Base-by-base conservation (phyloP, 2,329 filamentous ascomycete species). In the Talaromyces sp. region DNA sequence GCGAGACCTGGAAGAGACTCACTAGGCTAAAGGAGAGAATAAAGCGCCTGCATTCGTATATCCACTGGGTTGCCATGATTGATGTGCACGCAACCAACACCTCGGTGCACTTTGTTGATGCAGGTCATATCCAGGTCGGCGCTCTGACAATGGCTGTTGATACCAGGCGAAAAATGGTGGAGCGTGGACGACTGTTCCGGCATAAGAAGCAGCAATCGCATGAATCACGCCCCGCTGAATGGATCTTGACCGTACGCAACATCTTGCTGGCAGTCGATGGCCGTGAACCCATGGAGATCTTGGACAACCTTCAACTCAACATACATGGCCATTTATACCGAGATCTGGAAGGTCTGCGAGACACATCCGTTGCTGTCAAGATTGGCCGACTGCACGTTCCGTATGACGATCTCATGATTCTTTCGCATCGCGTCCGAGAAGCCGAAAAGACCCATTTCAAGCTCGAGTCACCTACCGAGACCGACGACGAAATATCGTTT, bases 251-350 rank as follows among this genome's bases (percentile, higher is more conserved):
- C 8, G 76, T 93, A 56, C 86, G 91, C 62, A 97, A 92, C 74
- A 84, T 97, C 53, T 80, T 97, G 7, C 95, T 99, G 68, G 95
- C 91, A 0, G 86, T 91, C 1, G 88, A 95, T 60, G 92, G 91
- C 35, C 83, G 84, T 58, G 92, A 97, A 61, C 88, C 92, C 1
- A 86, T 91, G 60, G 93, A 99, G 74, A 79, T 99, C 2, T 78
- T 99, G 65, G 95, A 99, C 73, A 89, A 92, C 69, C 86, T 90
- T 62, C 89, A 90, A 3, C 79, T 97, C 62, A 97, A 96, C 68
- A 84, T 99, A 53, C 92, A 99, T 73, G 94, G 95, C 6, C 87
- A 95, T 62, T 79, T 99, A 29, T 91, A 95, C 74, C 88, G 90
- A 65, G 87, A 92, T 41, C 79, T 91, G 51, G 91, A 96, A 64